These are phyloP conservation scores for Viola pubescens DNA, from an alignment of 441 rosid species.

Conservation along the genomic window DNA sequence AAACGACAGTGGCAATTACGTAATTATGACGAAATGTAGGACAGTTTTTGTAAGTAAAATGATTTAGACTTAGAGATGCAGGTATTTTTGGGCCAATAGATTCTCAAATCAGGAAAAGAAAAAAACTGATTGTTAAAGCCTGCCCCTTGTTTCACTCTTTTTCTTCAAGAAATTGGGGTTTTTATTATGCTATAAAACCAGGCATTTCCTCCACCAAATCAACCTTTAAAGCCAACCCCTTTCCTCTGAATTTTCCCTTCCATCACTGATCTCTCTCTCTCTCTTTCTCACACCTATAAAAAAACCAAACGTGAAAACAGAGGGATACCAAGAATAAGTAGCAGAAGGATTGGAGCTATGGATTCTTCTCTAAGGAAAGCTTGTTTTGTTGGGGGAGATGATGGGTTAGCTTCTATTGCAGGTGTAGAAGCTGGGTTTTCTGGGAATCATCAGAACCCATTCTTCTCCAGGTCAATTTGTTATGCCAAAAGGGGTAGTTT, in stretches of 20 bases:
- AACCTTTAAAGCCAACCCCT: background rate
- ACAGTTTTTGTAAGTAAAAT: background rate
- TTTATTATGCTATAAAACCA: constrained; percentile 2
- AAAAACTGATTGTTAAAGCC: constrained; percentile 28
- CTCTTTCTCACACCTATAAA: background rate
- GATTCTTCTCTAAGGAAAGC: constrained; percentile 22
- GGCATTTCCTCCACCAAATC: constrained; percentile 9
- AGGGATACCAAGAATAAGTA: background rate
- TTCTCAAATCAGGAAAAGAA: constrained; percentile 15
- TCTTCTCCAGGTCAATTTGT: constrained; percentile 29
- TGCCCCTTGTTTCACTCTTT: constrained; percentile 29
- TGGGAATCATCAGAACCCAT: constrained; percentile 17
- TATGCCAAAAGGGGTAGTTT: constrained; percentile 28
- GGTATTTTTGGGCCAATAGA: constrained; percentile 37
- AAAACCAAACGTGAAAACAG: background rate
- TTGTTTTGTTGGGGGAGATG: constrained; percentile 43
- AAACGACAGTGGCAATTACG: background rate
- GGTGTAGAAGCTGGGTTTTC: constrained; percentile 48
- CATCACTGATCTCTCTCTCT: background rate
- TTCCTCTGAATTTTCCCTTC: background rate
- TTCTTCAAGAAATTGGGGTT: background rate
- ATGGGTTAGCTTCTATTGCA: constrained; percentile 50
- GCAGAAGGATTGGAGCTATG: constrained; percentile 7
- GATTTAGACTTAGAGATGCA: constrained; percentile 7
- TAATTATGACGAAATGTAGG: background rate